phyloP scores from a whole-genome alignment of 257 asterid species.

The Lycium ferocissimum region DNA sequence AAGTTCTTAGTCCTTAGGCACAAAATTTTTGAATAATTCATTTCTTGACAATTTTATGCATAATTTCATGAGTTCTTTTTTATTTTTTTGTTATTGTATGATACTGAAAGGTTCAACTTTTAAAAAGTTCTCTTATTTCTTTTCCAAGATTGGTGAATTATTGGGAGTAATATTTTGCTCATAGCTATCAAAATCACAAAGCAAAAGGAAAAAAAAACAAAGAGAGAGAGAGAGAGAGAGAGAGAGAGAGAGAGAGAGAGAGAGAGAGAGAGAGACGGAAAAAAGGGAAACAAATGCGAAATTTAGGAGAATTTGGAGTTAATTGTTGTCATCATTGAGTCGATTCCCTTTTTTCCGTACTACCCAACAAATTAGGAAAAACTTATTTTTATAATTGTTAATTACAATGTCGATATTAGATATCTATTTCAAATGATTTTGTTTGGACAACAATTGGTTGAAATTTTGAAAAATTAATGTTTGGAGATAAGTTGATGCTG shows the following conservation, averaged over 20 bases:
- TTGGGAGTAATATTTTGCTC: neutral
- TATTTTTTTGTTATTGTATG: neutral
- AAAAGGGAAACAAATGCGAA: neutral
- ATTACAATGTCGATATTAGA: too few relatives aligned
- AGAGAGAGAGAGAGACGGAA: neutral
- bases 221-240: neutral
- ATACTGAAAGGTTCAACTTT: neutral
- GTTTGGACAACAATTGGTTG: too few relatives aligned
- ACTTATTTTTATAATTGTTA: too few relatives aligned
- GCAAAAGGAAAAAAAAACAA: too few relatives aligned
- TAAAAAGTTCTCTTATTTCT: neutral
- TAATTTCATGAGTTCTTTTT: too few relatives aligned
- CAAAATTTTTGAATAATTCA: neutral
- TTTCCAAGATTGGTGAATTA: constrained; percentile 4
- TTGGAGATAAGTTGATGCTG: neutral
- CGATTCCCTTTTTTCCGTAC: neutral
- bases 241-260: neutral
- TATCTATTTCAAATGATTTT: neutral
- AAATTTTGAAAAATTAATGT: too few relatives aligned
- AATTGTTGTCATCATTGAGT: neutral
- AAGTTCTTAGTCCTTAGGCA: neutral
- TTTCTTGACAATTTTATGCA: too few relatives aligned
- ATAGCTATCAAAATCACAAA: too few relatives aligned
- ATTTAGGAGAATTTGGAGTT: neutral
- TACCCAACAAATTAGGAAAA: neutral